phyloP scores from a whole-genome alignment of 805 yeast genomes.

The Candida manassasensis region DNA sequence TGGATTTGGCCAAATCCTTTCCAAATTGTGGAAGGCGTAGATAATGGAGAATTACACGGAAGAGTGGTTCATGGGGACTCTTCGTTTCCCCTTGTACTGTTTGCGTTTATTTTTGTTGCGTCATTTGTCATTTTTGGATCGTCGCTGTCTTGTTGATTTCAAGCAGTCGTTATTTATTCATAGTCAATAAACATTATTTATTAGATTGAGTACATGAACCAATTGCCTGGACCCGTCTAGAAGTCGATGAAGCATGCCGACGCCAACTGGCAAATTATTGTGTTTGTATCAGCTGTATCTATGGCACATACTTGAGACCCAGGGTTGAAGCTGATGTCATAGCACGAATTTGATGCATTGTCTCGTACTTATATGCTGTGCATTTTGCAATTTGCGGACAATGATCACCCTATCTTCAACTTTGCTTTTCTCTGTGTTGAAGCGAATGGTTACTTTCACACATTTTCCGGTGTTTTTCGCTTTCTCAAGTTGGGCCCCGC shows the following conservation, averaged over 20 bases:
- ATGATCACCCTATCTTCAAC: too few species aligned
- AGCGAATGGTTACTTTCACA: too few species aligned
- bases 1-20: constrained; percentile 52
- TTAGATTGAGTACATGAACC: not conserved
- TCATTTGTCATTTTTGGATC: not conserved
- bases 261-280: too few species aligned
- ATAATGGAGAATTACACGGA: not conserved
- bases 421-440: too few species aligned
- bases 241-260: too few species aligned
- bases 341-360: too few species aligned
- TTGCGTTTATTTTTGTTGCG: not conserved
- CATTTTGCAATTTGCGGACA: too few species aligned
- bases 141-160: not conserved
- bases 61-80: not conserved
- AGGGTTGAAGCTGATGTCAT: too few species aligned
- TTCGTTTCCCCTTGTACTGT: not conserved
- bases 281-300: too few species aligned
- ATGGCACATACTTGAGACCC: too few species aligned
- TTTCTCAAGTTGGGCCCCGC: not conserved
- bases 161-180: not conserved
- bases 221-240: not conserved
- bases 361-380: too few species aligned
- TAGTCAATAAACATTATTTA: constrained; percentile 4
- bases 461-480: constrained; percentile 3
- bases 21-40: constrained; percentile 36